These are phyloP conservation scores for Cucurbitaria berberidis DNA, from an alignment of 2,329 filamentous ascomycete species.

Conservation along the genomic window DNA sequence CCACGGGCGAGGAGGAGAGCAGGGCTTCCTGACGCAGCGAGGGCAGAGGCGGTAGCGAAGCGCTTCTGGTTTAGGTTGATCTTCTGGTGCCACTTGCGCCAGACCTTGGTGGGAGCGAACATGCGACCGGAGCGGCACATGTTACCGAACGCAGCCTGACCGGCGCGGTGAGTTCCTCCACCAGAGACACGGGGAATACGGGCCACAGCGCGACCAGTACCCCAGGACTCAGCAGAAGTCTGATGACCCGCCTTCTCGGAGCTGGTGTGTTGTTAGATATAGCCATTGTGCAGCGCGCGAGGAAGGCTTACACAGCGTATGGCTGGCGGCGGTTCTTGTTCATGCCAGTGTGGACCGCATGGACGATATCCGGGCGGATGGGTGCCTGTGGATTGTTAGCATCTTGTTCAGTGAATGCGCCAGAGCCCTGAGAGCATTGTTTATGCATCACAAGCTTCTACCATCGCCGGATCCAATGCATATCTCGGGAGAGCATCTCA, in stretches of 20 bases:
- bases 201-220: slow-evolving; percentile 96
- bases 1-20: slow-evolving; percentile 96
- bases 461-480: not conserved
- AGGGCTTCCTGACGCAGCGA: slow-evolving; percentile 94
- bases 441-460: slow-evolving; percentile 5
- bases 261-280: slow-evolving; percentile 31
- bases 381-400: slow-evolving; percentile 61
- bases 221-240: slow-evolving; percentile 99
- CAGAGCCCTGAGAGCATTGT: not conserved
- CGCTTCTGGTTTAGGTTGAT: slow-evolving; percentile 99
- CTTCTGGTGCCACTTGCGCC: slow-evolving; percentile 99
- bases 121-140: slow-evolving; percentile 99
- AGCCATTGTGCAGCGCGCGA: slow-evolving; percentile 1
- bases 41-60: slow-evolving; percentile 95
- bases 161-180: slow-evolving; percentile 99
- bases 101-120: slow-evolving; percentile 99
- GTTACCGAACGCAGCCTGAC: slow-evolving; percentile 99
- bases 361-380: slow-evolving; percentile 98
- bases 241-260: slow-evolving; percentile 99
- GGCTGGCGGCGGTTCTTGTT: slow-evolving; percentile 99
- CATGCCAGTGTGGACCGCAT: slow-evolving; percentile 98
- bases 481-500: slow-evolving; percentile 5
- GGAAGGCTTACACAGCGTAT: slow-evolving; percentile 80
- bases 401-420: not conserved
- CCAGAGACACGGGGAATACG: slow-evolving; percentile 99